phyloP scores from a whole-genome alignment of 208 protist genomes.

The Lotmaria passim region DNA sequence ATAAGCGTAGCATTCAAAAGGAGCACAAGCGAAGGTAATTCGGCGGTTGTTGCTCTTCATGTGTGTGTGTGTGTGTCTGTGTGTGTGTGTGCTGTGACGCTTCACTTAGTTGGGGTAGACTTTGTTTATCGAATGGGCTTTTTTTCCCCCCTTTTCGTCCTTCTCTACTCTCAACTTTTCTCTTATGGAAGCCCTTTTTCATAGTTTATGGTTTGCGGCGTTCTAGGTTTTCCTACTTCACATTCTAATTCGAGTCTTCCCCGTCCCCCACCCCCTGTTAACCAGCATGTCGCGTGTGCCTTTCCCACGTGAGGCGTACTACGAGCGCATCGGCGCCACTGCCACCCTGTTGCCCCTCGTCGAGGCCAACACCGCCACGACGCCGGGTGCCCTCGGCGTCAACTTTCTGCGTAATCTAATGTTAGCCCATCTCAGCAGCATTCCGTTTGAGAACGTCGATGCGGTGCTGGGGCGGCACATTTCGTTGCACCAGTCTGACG shows the following conservation, averaged over 20 bases:
- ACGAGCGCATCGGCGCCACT: slow-evolving; percentile 30
- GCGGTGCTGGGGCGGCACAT: slow-evolving; percentile 26
- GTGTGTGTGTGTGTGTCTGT: too few relatives aligned
- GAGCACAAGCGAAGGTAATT: too few relatives aligned
- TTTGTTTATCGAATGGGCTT: too few relatives aligned
- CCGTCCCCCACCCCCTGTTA: not conserved
- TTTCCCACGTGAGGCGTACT: slow-evolving; percentile 36
- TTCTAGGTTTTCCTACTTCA: too few relatives aligned
- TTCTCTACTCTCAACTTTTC: too few relatives aligned
- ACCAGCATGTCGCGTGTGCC: not conserved
- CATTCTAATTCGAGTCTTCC: not conserved
- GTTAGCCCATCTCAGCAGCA: slow-evolving; percentile 13
- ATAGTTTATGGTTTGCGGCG: too few relatives aligned
- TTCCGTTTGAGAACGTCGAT: slow-evolving; percentile 34
- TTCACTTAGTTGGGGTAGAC: too few relatives aligned
- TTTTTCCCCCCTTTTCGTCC: too few relatives aligned
- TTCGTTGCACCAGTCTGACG: slow-evolving; percentile 11
- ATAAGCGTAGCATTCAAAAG: too few relatives aligned
- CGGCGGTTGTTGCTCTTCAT: too few relatives aligned
- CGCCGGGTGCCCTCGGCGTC: slow-evolving; percentile 9
- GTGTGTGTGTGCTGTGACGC: too few relatives aligned
- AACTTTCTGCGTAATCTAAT: slow-evolving; percentile 24
- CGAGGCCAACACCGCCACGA: slow-evolving; percentile 11
- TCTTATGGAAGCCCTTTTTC: too few relatives aligned
- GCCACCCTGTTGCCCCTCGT: slow-evolving; percentile 9